These are phyloP conservation scores for Crotalaria pallida DNA, from an alignment of 306 rosid species.

Conservation along the genomic window DNA sequence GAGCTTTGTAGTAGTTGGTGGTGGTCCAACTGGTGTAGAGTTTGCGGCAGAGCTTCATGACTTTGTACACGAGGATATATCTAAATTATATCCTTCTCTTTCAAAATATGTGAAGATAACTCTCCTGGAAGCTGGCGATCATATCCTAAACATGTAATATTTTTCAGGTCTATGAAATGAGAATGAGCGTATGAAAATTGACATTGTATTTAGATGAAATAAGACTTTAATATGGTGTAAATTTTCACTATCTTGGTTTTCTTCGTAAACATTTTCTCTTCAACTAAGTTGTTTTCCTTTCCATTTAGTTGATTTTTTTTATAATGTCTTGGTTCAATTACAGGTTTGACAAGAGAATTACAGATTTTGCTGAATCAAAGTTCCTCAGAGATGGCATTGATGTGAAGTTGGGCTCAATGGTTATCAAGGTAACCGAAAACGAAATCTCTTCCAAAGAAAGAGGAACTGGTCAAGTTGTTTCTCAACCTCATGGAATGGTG, in stretches of 20 bases:
- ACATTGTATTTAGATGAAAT: neutral
- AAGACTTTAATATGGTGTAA: neutral
- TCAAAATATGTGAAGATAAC: slow-evolving; percentile 54
- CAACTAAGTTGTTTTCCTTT: neutral
- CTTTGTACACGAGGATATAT: slow-evolving; percentile 66
- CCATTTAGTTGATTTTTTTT: neutral
- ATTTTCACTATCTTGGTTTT: neutral
- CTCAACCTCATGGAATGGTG: slow-evolving; percentile 83
- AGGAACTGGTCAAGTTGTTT: slow-evolving; percentile 33
- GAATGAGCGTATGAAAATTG: neutral
- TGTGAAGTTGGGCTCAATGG: slow-evolving; percentile 90
- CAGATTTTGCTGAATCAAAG: slow-evolving; percentile 83
- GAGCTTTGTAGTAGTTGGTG: slow-evolving; percentile 89
- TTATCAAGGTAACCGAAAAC: slow-evolving; percentile 63
- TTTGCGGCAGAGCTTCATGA: slow-evolving; percentile 94
- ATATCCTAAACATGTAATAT: slow-evolving; percentile 75
- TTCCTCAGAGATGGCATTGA: slow-evolving; percentile 78
- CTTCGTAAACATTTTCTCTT: neutral
- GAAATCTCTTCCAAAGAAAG: slow-evolving; percentile 77
- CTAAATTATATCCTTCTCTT: slow-evolving; percentile 59
- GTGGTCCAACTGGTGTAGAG: slow-evolving; percentile 99
- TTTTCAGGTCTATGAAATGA: neutral
- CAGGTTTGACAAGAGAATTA: slow-evolving; percentile 95
- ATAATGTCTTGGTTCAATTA: neutral
- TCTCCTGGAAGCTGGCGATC: slow-evolving; percentile 85